phyloP scores from a whole-genome alignment of 176 grass and related monocot genomes.

The Carex pumila region DNA sequence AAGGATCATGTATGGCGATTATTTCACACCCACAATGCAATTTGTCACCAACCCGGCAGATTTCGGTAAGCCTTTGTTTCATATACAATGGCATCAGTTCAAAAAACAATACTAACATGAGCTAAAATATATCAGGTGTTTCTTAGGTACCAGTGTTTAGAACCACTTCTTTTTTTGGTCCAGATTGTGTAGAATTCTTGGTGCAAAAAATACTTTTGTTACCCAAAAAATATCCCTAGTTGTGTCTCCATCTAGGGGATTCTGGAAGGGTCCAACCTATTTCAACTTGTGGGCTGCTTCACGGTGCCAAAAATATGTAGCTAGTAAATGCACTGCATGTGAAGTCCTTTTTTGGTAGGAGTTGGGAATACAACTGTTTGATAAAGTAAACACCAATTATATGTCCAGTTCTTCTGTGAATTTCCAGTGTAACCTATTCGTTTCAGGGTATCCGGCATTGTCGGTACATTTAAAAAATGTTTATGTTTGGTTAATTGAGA shows the following conservation, averaged over 20 bases:
- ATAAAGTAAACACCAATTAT: background rate
- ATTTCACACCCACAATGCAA: conserved; percentile 68
- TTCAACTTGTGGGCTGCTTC: background rate
- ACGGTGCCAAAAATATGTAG: background rate
- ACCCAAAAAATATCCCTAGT: background rate
- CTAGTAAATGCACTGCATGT: background rate
- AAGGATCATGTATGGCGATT: conserved; percentile 79
- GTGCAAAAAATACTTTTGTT: background rate
- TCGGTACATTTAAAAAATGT: background rate
- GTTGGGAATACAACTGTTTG: background rate
- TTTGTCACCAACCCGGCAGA: conserved; percentile 47
- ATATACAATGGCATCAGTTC: background rate
- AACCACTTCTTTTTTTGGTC: background rate
- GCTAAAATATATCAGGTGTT: background rate
- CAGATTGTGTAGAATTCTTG: background rate
- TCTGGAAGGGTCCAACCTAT: background rate
- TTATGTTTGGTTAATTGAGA: background rate
- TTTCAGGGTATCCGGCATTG: background rate
- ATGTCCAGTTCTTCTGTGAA: background rate
- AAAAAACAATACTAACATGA: background rate
- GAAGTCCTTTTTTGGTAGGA: background rate
- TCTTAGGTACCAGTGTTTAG: background rate
- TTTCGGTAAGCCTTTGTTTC: conserved; percentile 49
- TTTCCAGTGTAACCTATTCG: background rate
- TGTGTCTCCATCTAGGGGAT: background rate